Evolutionary conservation across 2,329 filamentous ascomycete species (phyloP), one percentile per base, ranked within the genome.

Genomic region (Fusarium sp.): DNA sequence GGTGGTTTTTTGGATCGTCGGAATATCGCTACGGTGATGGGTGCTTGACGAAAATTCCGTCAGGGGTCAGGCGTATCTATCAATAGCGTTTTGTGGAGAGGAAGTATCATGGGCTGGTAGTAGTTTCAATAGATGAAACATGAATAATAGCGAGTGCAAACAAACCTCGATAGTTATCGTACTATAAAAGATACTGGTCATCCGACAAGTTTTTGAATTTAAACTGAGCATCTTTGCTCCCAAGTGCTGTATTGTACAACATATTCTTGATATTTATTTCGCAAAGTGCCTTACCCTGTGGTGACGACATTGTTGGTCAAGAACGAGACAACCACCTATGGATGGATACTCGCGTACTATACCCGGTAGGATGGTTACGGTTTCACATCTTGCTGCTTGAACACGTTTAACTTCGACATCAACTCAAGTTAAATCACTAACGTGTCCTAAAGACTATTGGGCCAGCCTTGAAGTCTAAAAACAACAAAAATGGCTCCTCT

Each of bases 401-500:
- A 71, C 44, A 55, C 52, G 20, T 29, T 43, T 29, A 56, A 38
- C 41, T 40, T 13, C n/a, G 38, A 7, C 43, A 43, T 51, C 51
- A 24, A 56, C 54, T 40, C 12, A 43, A 22, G 1, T 40, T 22
- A 44, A 12, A 15, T 7, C 24, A 13, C 9, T 15, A 40, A 46
- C 20, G 40, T 13, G 24, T 3, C 15, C 24, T 25, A 6, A 7
- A 25, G 6, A 20, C 25, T 38, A 54, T 61, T 54, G 15, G 40
- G 24, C 13, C 22, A 41, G 18, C 9, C n/a, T 6, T 12, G 3
- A 4, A 29, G 6, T 6, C 20, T 13, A 15, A 18, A 13, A 38
- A 7, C 40, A 46, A 32, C 7, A 18, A 8, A 43, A 49, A 86
- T 86, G 82, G 80, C 84, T 44, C 83, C 86, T 51, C 80, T 85